Conservation (phyloP, 2,329 filamentous ascomycete genomes). For the Ceratocystiopsis minuta region DNA sequence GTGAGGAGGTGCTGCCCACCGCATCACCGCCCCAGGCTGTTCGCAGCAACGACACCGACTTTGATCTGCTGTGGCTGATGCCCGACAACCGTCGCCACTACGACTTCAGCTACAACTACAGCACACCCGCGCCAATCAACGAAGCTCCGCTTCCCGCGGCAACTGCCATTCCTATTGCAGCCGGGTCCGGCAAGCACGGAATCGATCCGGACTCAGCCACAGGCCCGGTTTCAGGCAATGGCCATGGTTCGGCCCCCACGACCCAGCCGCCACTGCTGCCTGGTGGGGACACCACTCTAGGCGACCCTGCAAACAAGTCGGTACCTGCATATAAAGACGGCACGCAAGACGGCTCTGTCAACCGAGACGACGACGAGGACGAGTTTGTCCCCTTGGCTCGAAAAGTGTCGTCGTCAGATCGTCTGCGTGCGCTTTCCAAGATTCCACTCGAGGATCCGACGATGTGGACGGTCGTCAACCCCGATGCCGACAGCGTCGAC, state of each 20-base stretch:
- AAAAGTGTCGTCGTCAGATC: conserved; percentile 20
- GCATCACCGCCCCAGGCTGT: conserved; percentile 25
- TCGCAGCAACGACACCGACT: neutral
- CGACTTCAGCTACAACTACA: neutral
- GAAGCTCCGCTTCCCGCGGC: too few species aligned
- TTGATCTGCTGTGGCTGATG: conserved; percentile 8
- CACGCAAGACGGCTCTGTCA: conserved; percentile 6
- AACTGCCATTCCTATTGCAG: too few species aligned
- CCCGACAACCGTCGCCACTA: neutral
- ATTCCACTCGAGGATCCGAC: conserved; percentile 18
- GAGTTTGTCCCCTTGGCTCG: conserved; percentile 17
- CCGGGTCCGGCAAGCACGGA: too few species aligned
- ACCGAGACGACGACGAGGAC: conserved; percentile 15
- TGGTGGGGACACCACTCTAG: neutral
- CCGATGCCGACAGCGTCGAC: conserved; percentile 3
- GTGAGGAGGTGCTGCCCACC: conserved; percentile 41
- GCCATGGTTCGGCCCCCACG: neutral
- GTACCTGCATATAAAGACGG: too few species aligned
- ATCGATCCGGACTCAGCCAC: too few species aligned
- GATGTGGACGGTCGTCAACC: conserved; percentile 18
- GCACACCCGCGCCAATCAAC: too few species aligned
- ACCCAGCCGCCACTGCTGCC: too few species aligned
- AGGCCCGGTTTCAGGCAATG: too few species aligned
- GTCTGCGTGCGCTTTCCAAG: conserved; percentile 18
- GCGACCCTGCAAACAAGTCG: too few species aligned